phyloP scores from a whole-genome alignment of 495 filamentous ascomycete species.

The Neurospora sp. region DNA sequence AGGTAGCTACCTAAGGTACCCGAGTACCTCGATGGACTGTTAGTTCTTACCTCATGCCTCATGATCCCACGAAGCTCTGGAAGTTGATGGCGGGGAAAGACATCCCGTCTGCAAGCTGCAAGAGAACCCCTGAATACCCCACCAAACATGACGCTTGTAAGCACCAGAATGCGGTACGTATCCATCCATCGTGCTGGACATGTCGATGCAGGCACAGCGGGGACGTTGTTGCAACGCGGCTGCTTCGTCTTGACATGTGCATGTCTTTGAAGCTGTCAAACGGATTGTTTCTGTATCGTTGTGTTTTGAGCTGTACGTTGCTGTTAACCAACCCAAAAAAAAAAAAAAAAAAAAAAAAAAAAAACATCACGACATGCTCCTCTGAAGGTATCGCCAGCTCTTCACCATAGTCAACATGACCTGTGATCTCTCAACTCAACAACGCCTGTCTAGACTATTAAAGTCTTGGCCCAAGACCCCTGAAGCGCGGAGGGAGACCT shows the following conservation, averaged over 20 bases:
- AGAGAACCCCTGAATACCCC: slow-evolving; percentile 7
- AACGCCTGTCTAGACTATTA: background rate
- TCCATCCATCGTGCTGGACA: background rate
- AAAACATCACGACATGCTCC: background rate
- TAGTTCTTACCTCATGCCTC: background rate
- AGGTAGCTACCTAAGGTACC: background rate
- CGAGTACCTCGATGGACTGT: background rate
- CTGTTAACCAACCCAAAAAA: background rate
- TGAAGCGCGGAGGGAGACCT: slow-evolving; percentile 20
- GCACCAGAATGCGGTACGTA: background rate
- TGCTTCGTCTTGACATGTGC: background rate
- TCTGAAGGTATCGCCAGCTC: background rate
- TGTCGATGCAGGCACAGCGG: background rate
- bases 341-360: no score
- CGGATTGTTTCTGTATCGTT: background rate
- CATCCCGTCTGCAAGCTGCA: slow-evolving; percentile 10
- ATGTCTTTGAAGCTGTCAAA: background rate
- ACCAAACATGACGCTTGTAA: background rate
- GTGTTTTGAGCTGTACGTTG: background rate
- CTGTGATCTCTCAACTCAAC: background rate
- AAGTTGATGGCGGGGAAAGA: slow-evolving; percentile 13
- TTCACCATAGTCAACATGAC: background rate
- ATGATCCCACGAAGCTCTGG: background rate
- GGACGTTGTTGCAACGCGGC: background rate
- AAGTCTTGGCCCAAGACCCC: slow-evolving; percentile 3